A percentile compares a stretch with the other conserved stretches of the same genome.
phyloP scores from a whole-genome alignment of 306 rosid genomes.

The Dicorynia guianensis region DNA sequence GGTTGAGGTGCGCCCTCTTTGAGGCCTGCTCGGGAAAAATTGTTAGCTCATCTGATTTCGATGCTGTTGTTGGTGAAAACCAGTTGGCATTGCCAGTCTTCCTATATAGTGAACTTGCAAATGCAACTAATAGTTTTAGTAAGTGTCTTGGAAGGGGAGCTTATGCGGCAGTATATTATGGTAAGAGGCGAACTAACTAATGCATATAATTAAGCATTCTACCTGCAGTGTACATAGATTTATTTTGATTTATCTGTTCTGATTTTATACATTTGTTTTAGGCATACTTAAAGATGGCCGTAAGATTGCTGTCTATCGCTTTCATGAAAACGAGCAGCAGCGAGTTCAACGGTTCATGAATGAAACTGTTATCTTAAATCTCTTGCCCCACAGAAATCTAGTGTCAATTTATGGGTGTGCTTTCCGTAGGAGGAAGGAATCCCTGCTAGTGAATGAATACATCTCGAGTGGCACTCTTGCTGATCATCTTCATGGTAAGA shows the following conservation, averaged over 20 bases:
- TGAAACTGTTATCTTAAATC: neutral
- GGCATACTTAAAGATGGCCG: slow-evolving; percentile 39
- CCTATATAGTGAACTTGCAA: slow-evolving; percentile 4
- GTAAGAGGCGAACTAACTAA: slow-evolving; percentile 6
- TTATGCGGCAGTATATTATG: neutral
- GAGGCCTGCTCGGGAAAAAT: slow-evolving; percentile 3
- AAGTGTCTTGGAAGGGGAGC: neutral
- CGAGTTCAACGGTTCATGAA: slow-evolving; percentile 20
- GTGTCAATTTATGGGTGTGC: slow-evolving; percentile 32
- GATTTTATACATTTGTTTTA: neutral
- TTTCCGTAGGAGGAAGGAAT: neutral
- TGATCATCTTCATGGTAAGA: slow-evolving; percentile 14
- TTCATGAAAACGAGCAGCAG: neutral
- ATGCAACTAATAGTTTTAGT: slow-evolving; percentile 28
- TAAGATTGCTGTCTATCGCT: slow-evolving; percentile 23
- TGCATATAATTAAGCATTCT: neutral
- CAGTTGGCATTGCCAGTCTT: neutral
- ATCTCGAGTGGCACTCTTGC: slow-evolving; percentile 40
- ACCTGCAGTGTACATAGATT: neutral
- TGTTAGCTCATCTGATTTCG: neutral
- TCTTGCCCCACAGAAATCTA: slow-evolving; percentile 34
- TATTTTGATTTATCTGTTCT: neutral
- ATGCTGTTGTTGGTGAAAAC: neutral
- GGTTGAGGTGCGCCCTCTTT: slow-evolving; percentile 1
- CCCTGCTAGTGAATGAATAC: slow-evolving; percentile 32